phyloP scores from a whole-genome alignment of 192 early-diverging fungal genomes.

The Mycoemilia scoparia region DNA sequence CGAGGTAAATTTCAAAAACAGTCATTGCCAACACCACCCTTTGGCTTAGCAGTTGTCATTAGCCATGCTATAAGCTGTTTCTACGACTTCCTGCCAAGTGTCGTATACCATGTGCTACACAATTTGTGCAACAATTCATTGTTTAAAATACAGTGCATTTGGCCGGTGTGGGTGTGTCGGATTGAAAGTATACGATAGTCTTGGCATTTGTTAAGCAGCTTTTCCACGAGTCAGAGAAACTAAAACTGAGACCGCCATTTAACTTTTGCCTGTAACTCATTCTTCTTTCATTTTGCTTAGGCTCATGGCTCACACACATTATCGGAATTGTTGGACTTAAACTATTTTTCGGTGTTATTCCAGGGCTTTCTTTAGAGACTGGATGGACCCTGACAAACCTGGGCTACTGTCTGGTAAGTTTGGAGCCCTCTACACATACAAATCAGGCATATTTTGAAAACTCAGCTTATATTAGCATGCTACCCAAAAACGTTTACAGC shows the following conservation, averaged over 20 bases:
- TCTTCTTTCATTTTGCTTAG: constrained; percentile 30
- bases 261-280: too few relatives aligned
- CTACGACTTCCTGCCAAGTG: background rate
- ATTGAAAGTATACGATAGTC: background rate
- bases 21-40: background rate
- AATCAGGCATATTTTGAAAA: too few relatives aligned
- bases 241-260: too few relatives aligned
- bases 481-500: background rate
- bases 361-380: constrained; percentile 75
- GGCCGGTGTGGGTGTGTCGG: background rate
- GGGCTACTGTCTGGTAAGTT: constrained; percentile 63
- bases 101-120: background rate
- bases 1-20: constrained; percentile 16
- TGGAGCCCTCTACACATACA: background rate
- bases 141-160: background rate
- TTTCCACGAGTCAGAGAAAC: too few relatives aligned
- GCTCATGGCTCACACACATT: constrained; percentile 81
- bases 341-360: constrained; percentile 63
- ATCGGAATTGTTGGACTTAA: constrained; percentile 65
- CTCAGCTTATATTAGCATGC: background rate
- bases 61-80: background rate
- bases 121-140: background rate
- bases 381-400: constrained; percentile 96
- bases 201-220: background rate
- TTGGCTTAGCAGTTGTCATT: background rate